These are phyloP conservation scores for Cercospora sp. DNA, from an alignment of 2,329 filamentous ascomycete species.

Conservation along the genomic window DNA sequence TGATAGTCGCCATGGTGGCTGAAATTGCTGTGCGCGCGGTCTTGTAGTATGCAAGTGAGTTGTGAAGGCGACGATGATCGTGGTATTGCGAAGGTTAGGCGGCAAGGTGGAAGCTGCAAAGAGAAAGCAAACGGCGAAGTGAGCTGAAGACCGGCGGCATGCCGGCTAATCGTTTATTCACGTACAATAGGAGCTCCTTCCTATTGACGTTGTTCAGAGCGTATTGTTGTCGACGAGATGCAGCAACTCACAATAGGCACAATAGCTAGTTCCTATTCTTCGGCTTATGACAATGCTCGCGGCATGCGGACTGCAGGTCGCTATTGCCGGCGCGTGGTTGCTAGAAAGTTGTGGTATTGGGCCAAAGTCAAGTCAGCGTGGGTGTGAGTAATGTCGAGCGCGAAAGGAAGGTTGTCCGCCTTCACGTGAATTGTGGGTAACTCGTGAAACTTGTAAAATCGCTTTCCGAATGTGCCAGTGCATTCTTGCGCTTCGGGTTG, in stretches of 20 bases:
- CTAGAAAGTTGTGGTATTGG: neutral
- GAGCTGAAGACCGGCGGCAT: neutral
- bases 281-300: neutral
- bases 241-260: neutral
- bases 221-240: neutral
- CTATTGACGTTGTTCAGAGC: neutral
- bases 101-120: neutral
- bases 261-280: neutral
- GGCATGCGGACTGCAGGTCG: neutral
- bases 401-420: neutral
- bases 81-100: neutral
- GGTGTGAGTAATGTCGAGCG: neutral
- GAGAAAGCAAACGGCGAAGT: slow-evolving; percentile 6
- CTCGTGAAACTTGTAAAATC: neutral
- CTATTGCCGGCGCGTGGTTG: neutral
- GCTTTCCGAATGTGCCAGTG: neutral
- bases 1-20: neutral
- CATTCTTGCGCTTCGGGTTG: neutral
- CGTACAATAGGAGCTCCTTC: neutral
- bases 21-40: neutral
- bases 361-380: neutral
- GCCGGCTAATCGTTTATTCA: neutral
- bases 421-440: neutral
- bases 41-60: neutral
- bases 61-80: neutral